phyloP scores from a whole-genome alignment of 352 stramenopile genomes.

The Globisporangium apiculatum region DNA sequence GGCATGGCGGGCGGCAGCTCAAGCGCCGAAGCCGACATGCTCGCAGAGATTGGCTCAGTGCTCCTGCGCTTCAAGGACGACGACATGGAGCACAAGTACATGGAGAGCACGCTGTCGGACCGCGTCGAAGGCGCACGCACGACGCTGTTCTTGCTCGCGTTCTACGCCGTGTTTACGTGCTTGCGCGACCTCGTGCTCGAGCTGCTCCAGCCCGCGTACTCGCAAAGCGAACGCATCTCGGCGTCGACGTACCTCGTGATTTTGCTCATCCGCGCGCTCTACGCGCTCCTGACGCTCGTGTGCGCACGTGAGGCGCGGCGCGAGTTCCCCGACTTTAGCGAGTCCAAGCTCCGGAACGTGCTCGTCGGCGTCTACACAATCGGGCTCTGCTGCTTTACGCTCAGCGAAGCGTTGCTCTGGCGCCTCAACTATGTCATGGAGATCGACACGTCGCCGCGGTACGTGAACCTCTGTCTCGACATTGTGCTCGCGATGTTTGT shows the following conservation, averaged over 20 bases:
- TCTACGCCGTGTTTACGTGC: constrained; percentile 60
- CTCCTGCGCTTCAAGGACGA: constrained; percentile 60
- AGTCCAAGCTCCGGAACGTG: constrained; percentile 57
- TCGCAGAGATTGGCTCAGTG: constrained; percentile 46
- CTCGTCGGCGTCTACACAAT: constrained; percentile 52
- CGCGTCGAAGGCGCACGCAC: constrained; percentile 58
- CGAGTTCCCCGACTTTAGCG: constrained; percentile 50
- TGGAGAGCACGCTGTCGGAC: constrained; percentile 51
- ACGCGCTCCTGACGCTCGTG: constrained; percentile 16
- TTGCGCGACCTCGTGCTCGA: constrained; percentile 58
- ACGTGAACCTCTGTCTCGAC: constrained; percentile 76
- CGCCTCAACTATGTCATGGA: constrained; percentile 44
- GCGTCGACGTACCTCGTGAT: constrained; percentile 37
- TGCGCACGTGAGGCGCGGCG: constrained; percentile 27
- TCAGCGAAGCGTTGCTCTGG: constrained; percentile 49
- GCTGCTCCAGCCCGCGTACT: constrained; percentile 22
- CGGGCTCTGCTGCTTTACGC: constrained; percentile 42
- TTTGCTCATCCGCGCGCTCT: constrained; percentile 30
- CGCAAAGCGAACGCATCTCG: constrained; percentile 8
- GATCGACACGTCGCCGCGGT: constrained; percentile 54
- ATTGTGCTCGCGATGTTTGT: constrained; percentile 80
- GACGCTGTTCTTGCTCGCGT: constrained; percentile 42
- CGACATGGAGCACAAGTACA: constrained; percentile 71
- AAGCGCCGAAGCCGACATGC: constrained; percentile 56
- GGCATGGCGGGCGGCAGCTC: constrained; percentile 16